Conservation (phyloP, 1,284 basidiomycete genomes). For the Coniferiporia sulphurascens region DNA sequence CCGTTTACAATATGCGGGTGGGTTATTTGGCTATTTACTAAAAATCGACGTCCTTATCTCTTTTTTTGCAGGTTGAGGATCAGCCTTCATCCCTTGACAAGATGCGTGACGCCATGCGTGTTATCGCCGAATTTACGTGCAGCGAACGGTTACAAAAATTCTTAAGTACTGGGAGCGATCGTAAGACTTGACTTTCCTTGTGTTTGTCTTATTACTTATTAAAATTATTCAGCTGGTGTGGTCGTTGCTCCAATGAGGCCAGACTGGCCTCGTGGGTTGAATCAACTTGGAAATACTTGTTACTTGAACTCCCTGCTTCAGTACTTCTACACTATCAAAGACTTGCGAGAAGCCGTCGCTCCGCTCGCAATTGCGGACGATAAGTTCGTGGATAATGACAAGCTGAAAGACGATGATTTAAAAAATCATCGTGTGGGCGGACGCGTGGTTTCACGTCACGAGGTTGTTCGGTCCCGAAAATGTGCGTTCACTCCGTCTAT, state of each 20-base stretch:
- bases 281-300: conserved; percentile 92
- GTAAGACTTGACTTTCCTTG: conserved; percentile 41
- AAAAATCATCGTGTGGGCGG: conserved; percentile 84
- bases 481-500: conserved; percentile 42
- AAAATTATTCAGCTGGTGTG: conserved; percentile 56
- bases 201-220: not conserved
- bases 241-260: conserved; percentile 42
- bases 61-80: conserved; percentile 57
- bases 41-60: conserved; percentile 12
- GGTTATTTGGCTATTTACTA: conserved; percentile 25
- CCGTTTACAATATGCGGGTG: conserved; percentile 71
- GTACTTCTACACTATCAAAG: conserved; percentile 94
- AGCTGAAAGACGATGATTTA: conserved; percentile 72
- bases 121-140: conserved; percentile 68
- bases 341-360: conserved; percentile 73
- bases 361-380: conserved; percentile 52
- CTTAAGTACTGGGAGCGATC: conserved; percentile 61
- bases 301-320: conserved; percentile 87
- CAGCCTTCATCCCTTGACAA: conserved; percentile 54
- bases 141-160: conserved; percentile 69
- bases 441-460: conserved; percentile 71
- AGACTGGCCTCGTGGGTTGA: conserved; percentile 80
- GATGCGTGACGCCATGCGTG: conserved; percentile 61
- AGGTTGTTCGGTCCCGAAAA: conserved; percentile 78
- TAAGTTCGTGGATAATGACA: conserved; percentile 59